Evolutionary conservation across 257 asterid genomes (phyloP).

Genomic region (Nicotiana knightiana): DNA sequence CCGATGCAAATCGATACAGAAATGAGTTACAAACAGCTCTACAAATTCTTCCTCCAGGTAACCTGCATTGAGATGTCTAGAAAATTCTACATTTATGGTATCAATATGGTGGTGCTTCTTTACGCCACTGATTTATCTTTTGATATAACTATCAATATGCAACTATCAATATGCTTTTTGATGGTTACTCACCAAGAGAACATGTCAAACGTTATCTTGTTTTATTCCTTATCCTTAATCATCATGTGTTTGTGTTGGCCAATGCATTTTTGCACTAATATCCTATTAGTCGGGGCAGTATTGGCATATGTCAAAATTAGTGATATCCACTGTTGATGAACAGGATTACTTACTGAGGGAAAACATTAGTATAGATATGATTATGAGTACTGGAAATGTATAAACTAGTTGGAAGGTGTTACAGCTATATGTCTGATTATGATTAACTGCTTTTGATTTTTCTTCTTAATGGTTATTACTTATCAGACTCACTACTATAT

Average conservation of each 20-base stretch:
- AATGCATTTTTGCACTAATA: not conserved
- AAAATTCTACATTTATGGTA: not conserved
- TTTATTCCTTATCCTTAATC: constrained; percentile 1
- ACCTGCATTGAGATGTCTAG: not conserved
- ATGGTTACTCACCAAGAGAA: not conserved
- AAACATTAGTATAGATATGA: not conserved
- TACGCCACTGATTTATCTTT: not conserved
- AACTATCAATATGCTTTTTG: not conserved
- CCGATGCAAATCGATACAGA: constrained; percentile 8
- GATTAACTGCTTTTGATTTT: not conserved
- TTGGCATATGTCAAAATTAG: not conserved
- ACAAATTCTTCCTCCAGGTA: constrained; percentile 16
- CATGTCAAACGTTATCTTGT: not conserved
- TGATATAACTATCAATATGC: not conserved
- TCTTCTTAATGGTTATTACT: not conserved
- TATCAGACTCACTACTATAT: constrained; percentile 8
- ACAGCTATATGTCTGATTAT: not conserved
- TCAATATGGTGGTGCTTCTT: not conserved
- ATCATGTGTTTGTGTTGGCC: not conserved
- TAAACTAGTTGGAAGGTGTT: not conserved
- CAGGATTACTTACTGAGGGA: not conserved
- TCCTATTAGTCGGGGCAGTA: not conserved
- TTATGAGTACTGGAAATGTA: not conserved
- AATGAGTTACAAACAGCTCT: constrained; percentile 18
- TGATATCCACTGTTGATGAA: not conserved